These are phyloP conservation scores for Candida sojae DNA, from an alignment of 1,139 yeast genomes.

Conservation along the genomic window DNA sequence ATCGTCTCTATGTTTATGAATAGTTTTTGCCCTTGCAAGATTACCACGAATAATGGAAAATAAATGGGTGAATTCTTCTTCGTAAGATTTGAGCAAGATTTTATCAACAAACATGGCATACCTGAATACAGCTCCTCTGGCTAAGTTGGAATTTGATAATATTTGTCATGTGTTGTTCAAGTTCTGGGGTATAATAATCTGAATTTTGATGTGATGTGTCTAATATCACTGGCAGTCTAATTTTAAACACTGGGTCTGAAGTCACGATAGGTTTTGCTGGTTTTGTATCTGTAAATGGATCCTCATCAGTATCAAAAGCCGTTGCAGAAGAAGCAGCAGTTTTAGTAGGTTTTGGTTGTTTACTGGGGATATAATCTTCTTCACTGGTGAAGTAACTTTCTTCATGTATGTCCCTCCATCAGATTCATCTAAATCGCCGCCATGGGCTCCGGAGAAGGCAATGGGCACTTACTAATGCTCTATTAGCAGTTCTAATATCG, in stretches of 20 bases:
- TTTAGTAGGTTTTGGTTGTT: neutral
- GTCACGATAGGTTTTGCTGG: neutral
- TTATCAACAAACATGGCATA: conserved; percentile 62
- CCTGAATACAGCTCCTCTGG: conserved; percentile 66
- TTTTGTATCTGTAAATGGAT: neutral
- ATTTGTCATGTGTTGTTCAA: conserved; percentile 24
- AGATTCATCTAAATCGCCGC: conserved; percentile 18
- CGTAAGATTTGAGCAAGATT: conserved; percentile 58
- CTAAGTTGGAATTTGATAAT: conserved; percentile 54
- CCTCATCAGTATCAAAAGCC: conserved; percentile 7
- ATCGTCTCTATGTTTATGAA: conserved; percentile 43
- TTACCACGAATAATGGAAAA: conserved; percentile 45
- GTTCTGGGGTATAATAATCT: conserved; percentile 25
- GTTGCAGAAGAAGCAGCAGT: no score
- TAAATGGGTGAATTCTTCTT: conserved; percentile 43
- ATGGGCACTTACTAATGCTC: conserved; percentile 59
- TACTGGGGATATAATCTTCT: conserved; percentile 10
- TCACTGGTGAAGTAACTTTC: conserved; percentile 16
- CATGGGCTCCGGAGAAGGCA: conserved; percentile 60
- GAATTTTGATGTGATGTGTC: conserved; percentile 3
- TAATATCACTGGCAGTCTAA: conserved; percentile 3
- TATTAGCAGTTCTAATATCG: conserved; percentile 69
- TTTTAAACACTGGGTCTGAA: conserved; percentile 2
- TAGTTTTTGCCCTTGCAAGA: conserved; percentile 30
- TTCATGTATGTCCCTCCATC: conserved; percentile 27